Base-by-base conservation (phyloP, 805 yeast genomes). In the Sugiyamaella lignohabitans region DNA sequence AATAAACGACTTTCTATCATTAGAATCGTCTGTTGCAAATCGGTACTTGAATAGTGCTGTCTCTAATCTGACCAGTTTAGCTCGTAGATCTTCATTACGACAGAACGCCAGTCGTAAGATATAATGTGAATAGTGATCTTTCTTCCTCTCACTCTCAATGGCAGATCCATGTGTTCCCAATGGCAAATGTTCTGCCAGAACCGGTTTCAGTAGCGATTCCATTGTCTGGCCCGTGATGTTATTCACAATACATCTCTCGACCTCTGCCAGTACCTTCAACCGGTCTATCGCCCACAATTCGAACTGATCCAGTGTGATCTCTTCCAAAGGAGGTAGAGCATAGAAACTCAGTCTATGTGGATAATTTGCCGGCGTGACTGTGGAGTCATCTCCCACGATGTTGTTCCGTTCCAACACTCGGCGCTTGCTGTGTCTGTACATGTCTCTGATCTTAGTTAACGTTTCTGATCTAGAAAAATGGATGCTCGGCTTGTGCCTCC, bases 231-330 rank as follows among this genome's bases (percentile, higher is more conserved):
- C 60, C 1, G 75, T 63, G 57, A 80, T 79, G 50, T 81, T 80
- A 55, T 94, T 73, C 20, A 82, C 78, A 38, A 74, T 59, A 53
- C 84, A 78, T 1, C 87, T 75, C 59, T 91, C 97, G 43, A 93
- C 82, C 60, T 87, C 96, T 46, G 88, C 75, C 49, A 93, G 71
- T 5, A 93, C 78, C 59, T 83, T 80, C 52, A 91, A 71, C 50
- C 99, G 70, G 59, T 91, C 98, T 46, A 93, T 82, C 3, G 98
- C 98, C 96, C 97, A 93, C 3, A 74, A 73, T 66, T 93, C 98
- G 65, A 93, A 93, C 58, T 93, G 86, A 53, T 89, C 97, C 16
- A 93, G 65, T 0, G 97, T 87, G 57, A 93, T 81, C 64, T 93
- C 98, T 11, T 82, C 80, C 27, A 74, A 66, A 0, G 98, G 98